Conservation (phyloP, 495 filamentous ascomycete species). For the Aspergillus campestris region DNA sequence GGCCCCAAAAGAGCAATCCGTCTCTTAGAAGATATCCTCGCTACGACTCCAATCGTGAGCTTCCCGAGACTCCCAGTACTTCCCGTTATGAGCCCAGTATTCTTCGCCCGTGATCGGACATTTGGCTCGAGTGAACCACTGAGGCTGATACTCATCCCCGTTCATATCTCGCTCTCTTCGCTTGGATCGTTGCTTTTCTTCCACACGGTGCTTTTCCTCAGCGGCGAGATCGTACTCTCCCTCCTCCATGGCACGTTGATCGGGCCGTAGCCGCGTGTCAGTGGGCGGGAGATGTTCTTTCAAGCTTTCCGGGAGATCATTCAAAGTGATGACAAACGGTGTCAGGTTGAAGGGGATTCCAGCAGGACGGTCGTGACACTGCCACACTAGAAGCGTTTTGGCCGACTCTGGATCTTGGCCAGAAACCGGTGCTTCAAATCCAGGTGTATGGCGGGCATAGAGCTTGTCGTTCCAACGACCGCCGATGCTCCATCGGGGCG, state of each 20-base stretch:
- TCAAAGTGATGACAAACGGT: constrained; percentile 90
- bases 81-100: constrained; percentile 79
- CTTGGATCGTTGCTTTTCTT: constrained; percentile 83
- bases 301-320: constrained; percentile 72
- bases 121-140: constrained; percentile 70
- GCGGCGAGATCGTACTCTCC: constrained; percentile 91
- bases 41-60: constrained; percentile 44
- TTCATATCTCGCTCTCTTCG: constrained; percentile 60
- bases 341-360: constrained; percentile 96
- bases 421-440: constrained; percentile 70
- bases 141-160: constrained; percentile 74
- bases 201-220: constrained; percentile 86
- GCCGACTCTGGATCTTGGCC: constrained; percentile 39
- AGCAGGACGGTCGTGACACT: constrained; percentile 68
- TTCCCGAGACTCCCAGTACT: constrained; percentile 68
- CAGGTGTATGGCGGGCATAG: constrained; percentile 86
- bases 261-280: constrained; percentile 81
- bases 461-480: constrained; percentile 97
- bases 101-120: constrained; percentile 79
- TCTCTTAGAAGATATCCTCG: constrained; percentile 57
- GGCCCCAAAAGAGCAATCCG: not conserved
- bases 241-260: constrained; percentile 98
- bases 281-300: constrained; percentile 73
- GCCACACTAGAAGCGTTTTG: constrained; percentile 87
- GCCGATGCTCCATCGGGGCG: constrained; percentile 77